phyloP scores from a whole-genome alignment of 345 rosid genomes.

The Jatropha curcas region DNA sequence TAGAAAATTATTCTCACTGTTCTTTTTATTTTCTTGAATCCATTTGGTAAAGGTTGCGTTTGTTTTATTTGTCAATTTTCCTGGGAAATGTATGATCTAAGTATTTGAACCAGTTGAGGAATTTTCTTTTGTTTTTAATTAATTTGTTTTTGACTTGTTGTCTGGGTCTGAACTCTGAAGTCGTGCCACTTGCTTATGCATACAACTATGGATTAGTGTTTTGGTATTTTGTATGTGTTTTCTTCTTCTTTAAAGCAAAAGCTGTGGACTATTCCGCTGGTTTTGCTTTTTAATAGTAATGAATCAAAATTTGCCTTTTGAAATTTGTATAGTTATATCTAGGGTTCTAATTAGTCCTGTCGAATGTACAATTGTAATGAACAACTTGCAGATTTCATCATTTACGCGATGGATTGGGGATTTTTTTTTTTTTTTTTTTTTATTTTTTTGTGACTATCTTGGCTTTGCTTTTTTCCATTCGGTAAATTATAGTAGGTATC shows the following conservation, averaged over 20 bases:
- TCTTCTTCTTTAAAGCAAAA: neutral
- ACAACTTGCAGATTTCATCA: neutral
- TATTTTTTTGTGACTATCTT: too few relatives aligned
- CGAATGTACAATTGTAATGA: neutral
- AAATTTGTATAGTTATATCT: neutral
- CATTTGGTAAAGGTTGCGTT: neutral
- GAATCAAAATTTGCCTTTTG: neutral
- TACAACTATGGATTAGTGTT: neutral
- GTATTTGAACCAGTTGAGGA: conserved; percentile 5
- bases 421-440: too few relatives aligned
- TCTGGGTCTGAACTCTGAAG: neutral
- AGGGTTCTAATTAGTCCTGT: neutral
- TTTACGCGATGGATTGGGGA: neutral
- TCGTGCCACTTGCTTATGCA: neutral
- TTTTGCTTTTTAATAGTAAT: neutral
- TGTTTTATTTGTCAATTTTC: neutral
- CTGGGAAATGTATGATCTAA: conserved; percentile 13
- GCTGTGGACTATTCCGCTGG: neutral
- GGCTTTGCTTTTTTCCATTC: neutral
- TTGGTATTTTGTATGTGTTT: neutral
- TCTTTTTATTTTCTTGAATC: neutral
- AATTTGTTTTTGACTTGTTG: neutral
- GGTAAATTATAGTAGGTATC: too few relatives aligned
- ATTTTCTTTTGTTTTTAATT: neutral
- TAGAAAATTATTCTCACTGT: neutral